These are phyloP conservation scores for Monilinia fructicola DNA, from an alignment of 2,329 filamentous ascomycete species.

Conservation along the genomic window DNA sequence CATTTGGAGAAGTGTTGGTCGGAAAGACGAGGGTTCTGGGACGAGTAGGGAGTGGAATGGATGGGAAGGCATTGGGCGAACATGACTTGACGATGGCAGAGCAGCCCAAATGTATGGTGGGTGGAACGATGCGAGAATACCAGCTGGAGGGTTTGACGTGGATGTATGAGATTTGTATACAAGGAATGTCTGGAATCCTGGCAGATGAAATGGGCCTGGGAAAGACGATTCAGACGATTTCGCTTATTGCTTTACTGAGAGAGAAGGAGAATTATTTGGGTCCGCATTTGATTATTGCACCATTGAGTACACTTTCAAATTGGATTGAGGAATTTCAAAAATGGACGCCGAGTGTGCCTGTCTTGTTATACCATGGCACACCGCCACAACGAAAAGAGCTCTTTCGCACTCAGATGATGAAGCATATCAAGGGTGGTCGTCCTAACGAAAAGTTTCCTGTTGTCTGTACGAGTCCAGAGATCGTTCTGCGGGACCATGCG, in stretches of 20 bases:
- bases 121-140: slow-evolving; percentile 90
- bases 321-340: slow-evolving; percentile 93
- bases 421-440: slow-evolving; percentile 61
- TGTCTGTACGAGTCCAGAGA: slow-evolving; percentile 93
- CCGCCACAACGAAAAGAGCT: slow-evolving; percentile 75
- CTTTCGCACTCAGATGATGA: slow-evolving; percentile 69
- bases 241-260: slow-evolving; percentile 69
- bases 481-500: slow-evolving; percentile 86
- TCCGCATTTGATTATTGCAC: slow-evolving; percentile 87
- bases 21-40: slow-evolving; percentile 63
- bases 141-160: slow-evolving; percentile 93
- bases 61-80: slow-evolving; percentile 59
- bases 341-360: slow-evolving; percentile 87
- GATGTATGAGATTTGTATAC: slow-evolving; percentile 68
- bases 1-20: slow-evolving; percentile 62
- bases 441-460: slow-evolving; percentile 75
- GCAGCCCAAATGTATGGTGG: slow-evolving; percentile 81
- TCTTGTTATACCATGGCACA: slow-evolving; percentile 85
- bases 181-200: slow-evolving; percentile 62
- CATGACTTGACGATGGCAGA: slow-evolving; percentile 75
- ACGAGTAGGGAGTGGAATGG: slow-evolving; percentile 59
- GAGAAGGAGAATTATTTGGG: slow-evolving; percentile 82
- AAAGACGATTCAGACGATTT: slow-evolving; percentile 55
- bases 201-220: slow-evolving; percentile 64
- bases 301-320: slow-evolving; percentile 87